Base-by-base conservation (phyloP, 371 early-diverging fungal genomes). In the Coemansia sp. region DNA sequence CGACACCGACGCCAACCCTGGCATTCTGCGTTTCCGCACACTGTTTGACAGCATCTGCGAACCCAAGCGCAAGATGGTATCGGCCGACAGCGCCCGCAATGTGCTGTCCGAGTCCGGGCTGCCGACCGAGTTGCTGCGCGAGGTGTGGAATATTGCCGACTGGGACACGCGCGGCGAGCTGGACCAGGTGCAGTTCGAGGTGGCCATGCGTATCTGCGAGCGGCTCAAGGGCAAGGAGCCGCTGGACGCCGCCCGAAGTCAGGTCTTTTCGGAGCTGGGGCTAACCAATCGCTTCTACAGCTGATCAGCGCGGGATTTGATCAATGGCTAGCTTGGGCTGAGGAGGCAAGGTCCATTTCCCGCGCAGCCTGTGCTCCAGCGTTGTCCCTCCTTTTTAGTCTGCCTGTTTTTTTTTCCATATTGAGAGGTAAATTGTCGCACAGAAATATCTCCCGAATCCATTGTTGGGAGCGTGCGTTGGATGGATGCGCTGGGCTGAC, bases 121-220 rank as follows among this genome's bases (percentile, higher is more conserved):
- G 34, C 41, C 63, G 4, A 63, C 63, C 26, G 79, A 72, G 43
- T 39, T 59, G 50, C 55, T 78, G 38, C 52, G 72, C 30, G 65
- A 67, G 9, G 72, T 78, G 36, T 78, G 78, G 78, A 52, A 57
- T 7, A 51, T 59, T 8, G 61, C 68, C 33, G 78, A 78, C 38
- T 78, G 71, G 76, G 72, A 78, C 38, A 48, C 31, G 16, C 58
- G 59, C 12, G 78, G 78, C 49, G 72, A 72, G 66, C 75, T 78
- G 14, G 78, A 78, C 36, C 68, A 71, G 53, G 78, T 78, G 55
- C 78, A 78, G 78, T 78, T 78, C 42, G 78, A 78, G 57, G 78
- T 72, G 14, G 78, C 78, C 20, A 78, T 78, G 78, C 69, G 78
- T 12, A 43, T 78, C 9, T 78, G 78, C 55, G 69, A 79, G 60